phyloP scores from a whole-genome alignment of 768 basidiomycete species.

The Auricularia heimuer region DNA sequence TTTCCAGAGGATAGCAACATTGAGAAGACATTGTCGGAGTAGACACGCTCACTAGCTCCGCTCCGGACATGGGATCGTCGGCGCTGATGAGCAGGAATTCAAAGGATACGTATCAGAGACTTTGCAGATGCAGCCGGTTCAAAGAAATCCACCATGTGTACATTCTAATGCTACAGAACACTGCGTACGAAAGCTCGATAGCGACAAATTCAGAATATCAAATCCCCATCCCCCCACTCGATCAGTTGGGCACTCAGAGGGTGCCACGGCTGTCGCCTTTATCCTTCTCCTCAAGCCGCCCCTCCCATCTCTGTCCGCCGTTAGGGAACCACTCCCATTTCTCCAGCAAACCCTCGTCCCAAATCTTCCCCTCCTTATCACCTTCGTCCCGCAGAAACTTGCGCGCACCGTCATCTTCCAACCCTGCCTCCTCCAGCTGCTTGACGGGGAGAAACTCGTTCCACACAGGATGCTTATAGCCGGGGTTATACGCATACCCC shows the following conservation, averaged over 20 bases:
- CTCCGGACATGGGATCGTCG: too few species aligned
- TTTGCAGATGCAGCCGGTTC: too few species aligned
- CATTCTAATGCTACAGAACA: neutral
- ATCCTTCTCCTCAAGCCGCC: constrained; percentile 12
- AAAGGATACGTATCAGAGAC: too few species aligned
- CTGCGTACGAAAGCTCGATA: constrained; percentile 1
- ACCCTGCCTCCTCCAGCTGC: neutral
- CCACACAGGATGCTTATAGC: constrained; percentile 53
- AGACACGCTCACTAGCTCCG: too few species aligned
- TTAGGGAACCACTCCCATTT: constrained; percentile 49
- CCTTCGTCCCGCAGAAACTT: constrained; percentile 35
- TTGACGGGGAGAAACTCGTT: constrained; percentile 50
- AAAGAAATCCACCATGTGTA: neutral
- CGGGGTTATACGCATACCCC: constrained; percentile 56
- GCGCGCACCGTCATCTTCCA: constrained; percentile 25
- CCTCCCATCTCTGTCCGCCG: constrained; percentile 39
- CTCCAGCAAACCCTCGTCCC: constrained; percentile 49
- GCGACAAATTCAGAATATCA: neutral
- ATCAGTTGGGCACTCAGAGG: too few species aligned
- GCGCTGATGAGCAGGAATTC: too few species aligned
- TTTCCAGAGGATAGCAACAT: too few species aligned
- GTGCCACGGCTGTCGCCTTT: too few species aligned
- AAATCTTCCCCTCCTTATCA: constrained; percentile 37
- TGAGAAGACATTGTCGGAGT: too few species aligned
- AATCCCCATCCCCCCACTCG: neutral